Percentiles rank a stretch among this genome's conserved stretches.
Evolutionary conservation across 352 stramenopile genomes (phyloP).

Genomic region (Pythium dissimile): DNA sequence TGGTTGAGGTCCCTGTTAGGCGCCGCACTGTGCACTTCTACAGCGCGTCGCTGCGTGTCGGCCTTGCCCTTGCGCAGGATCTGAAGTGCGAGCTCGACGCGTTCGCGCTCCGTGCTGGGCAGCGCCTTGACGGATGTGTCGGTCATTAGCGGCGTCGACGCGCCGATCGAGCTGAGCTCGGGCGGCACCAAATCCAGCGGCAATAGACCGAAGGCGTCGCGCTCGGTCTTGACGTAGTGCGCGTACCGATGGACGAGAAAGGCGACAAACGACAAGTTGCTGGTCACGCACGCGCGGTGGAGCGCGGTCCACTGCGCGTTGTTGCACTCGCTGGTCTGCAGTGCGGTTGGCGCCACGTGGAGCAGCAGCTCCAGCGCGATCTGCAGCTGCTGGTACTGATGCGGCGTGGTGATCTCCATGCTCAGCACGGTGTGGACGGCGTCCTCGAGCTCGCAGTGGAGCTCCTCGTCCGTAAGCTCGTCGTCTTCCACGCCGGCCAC

Average conservation of each 20-base stretch:
- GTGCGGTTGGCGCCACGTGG: constrained; percentile 18
- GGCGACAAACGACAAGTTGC: constrained; percentile 52
- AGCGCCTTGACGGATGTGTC: constrained; percentile 15
- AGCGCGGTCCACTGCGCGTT: constrained; percentile 40
- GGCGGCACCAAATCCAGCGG: constrained; percentile 55
- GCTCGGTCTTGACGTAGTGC: constrained; percentile 25
- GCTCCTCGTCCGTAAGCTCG: constrained; percentile 10
- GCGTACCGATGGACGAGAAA: constrained; percentile 44
- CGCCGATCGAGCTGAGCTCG: constrained; percentile 32
- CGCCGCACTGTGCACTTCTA: background rate
- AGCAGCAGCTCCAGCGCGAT: constrained; percentile 60
- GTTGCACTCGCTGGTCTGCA: constrained; percentile 26
- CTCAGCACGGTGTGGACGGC: constrained; percentile 53
- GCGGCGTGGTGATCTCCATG: constrained; percentile 49
- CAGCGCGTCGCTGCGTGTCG: background rate
- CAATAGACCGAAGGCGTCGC: constrained; percentile 49
- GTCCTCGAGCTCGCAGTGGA: constrained; percentile 42
- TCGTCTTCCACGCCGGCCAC: constrained; percentile 16
- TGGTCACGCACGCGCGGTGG: constrained; percentile 54
- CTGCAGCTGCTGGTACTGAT: constrained; percentile 58
- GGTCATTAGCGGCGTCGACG: constrained; percentile 6
- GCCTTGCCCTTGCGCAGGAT: constrained; percentile 7
- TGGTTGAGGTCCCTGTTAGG: background rate
- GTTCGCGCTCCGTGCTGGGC: constrained; percentile 9
- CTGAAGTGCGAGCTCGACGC: constrained; percentile 15